Conservation (phyloP, 1,284 basidiomycete genomes). For the Exobasidium rhododendri region DNA sequence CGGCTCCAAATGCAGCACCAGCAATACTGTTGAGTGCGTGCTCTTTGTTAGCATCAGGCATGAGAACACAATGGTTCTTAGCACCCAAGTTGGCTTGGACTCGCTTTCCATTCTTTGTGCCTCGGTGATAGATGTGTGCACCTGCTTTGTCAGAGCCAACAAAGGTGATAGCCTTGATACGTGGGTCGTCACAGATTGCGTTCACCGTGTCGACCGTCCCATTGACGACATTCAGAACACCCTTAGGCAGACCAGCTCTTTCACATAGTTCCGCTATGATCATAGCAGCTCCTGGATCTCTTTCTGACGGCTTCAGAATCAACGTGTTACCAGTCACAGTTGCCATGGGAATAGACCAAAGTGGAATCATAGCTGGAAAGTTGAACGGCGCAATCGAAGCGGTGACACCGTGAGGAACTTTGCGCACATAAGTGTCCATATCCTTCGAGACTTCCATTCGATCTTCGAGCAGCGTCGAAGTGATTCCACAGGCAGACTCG, state of each 20-base stretch:
- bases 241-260: slow-evolving; percentile 64
- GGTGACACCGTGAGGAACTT: slow-evolving; percentile 63
- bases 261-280: slow-evolving; percentile 92
- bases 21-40: slow-evolving; percentile 86
- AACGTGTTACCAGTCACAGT: slow-evolving; percentile 89
- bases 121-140: slow-evolving; percentile 79
- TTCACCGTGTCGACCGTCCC: slow-evolving; percentile 87
- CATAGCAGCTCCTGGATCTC: slow-evolving; percentile 94
- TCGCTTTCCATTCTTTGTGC: slow-evolving; percentile 80
- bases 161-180: slow-evolving; percentile 91
- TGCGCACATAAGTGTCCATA: slow-evolving; percentile 89
- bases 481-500: slow-evolving; percentile 79
- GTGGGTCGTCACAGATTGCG: slow-evolving; percentile 84
- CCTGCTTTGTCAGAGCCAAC: slow-evolving; percentile 95
- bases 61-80: slow-evolving; percentile 73
- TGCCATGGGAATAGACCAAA: slow-evolving; percentile 58
- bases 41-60: slow-evolving; percentile 97
- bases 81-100: slow-evolving; percentile 94
- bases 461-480: slow-evolving; percentile 79
- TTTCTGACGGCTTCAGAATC: slow-evolving; percentile 90
- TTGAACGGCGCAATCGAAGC: slow-evolving; percentile 48
- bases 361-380: slow-evolving; percentile 78
- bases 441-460: slow-evolving; percentile 89
- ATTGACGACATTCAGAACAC: slow-evolving; percentile 64
- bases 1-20: slow-evolving; percentile 94